Conservation (phyloP, 2,329 filamentous ascomycete species). For the Parascedosporium putredinis region DNA sequence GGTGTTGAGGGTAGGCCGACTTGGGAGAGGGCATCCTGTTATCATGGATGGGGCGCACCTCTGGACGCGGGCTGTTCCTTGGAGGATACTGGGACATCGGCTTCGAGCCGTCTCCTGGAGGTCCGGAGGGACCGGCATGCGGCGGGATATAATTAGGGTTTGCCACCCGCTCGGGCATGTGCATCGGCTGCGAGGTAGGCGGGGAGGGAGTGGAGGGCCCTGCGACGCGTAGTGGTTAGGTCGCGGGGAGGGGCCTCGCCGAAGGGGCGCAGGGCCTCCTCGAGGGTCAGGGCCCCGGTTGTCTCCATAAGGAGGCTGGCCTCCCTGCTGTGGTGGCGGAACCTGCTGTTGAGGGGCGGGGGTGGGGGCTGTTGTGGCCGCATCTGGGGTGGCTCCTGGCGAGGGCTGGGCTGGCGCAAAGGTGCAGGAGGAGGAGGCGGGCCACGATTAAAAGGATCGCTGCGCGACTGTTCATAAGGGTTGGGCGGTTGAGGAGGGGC, state of each 20-base stretch:
- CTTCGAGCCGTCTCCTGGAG: constrained; percentile 10
- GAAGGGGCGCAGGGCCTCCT: constrained; percentile 18
- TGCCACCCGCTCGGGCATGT: constrained; percentile 32
- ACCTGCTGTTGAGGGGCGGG: constrained; percentile 22
- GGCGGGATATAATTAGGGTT: constrained; percentile 52
- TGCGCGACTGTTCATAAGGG: constrained; percentile 66
- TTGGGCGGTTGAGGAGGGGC: constrained; percentile 65
- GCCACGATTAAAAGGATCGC: constrained; percentile 58
- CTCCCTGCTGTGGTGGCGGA: constrained; percentile 44
- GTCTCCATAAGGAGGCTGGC: constrained; percentile 7
- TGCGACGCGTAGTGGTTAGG: constrained; percentile 39
- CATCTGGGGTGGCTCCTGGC: constrained; percentile 56
- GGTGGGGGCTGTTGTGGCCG: constrained; percentile 16
- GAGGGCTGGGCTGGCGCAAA: constrained; percentile 65
- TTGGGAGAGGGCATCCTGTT: constrained; percentile 87
- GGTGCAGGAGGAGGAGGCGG: constrained; percentile 47
- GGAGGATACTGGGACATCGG: constrained; percentile 54
- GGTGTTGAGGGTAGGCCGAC: constrained; percentile 71
- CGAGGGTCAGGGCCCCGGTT: constrained; percentile 13
- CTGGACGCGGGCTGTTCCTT: constrained; percentile 69
- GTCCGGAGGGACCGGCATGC: constrained; percentile 22
- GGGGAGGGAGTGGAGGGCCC: constrained; percentile 38
- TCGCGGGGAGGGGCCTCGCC: constrained; percentile 44
- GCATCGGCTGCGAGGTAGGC: constrained; percentile 30
- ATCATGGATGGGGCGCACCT: constrained; percentile 73